Conservation (phyloP, 352 stramenopile species). For the Phytophthora syringae region DNA sequence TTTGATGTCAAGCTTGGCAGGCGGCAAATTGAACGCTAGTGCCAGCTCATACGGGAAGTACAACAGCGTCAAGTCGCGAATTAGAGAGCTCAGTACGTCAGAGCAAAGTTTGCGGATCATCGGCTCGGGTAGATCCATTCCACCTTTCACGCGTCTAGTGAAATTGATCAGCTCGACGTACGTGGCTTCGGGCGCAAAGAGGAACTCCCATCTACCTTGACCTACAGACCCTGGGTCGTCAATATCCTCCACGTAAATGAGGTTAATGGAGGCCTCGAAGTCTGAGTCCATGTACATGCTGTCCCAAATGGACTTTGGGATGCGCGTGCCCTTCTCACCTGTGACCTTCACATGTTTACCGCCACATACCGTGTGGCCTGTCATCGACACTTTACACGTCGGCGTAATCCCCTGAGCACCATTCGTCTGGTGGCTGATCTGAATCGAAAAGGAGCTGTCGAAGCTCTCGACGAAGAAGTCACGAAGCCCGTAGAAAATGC, state of each 20-base stretch:
- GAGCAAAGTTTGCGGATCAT: conserved; percentile 77
- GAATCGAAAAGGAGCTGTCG: conserved; percentile 59
- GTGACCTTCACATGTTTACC: conserved; percentile 82
- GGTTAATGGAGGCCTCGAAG: conserved; percentile 58
- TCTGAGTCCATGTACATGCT: conserved; percentile 79
- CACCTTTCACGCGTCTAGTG: conserved; percentile 64
- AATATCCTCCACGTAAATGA: conserved; percentile 75
- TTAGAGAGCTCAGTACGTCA: conserved; percentile 65
- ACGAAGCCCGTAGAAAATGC: conserved; percentile 79
- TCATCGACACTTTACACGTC: conserved; percentile 66
- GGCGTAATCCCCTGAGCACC: conserved; percentile 68
- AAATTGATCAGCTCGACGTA: conserved; percentile 77
- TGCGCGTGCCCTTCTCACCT: conserved; percentile 75
- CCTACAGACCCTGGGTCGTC: conserved; percentile 38
- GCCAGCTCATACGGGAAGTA: conserved; percentile 78
- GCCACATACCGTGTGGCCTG: conserved; percentile 68
- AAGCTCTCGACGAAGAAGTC: conserved; percentile 78
- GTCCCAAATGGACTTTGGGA: conserved; percentile 83
- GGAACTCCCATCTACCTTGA: conserved; percentile 69
- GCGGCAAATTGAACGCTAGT: conserved; percentile 56
- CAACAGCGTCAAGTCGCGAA: conserved; percentile 62
- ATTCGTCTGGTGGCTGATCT: conserved; percentile 77
- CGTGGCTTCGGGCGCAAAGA: conserved; percentile 58
- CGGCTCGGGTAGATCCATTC: conserved; percentile 70
- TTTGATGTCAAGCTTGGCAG: conserved; percentile 65